phyloP scores from a whole-genome alignment of 83 land plant species.

The Isoetes engelmannii region DNA sequence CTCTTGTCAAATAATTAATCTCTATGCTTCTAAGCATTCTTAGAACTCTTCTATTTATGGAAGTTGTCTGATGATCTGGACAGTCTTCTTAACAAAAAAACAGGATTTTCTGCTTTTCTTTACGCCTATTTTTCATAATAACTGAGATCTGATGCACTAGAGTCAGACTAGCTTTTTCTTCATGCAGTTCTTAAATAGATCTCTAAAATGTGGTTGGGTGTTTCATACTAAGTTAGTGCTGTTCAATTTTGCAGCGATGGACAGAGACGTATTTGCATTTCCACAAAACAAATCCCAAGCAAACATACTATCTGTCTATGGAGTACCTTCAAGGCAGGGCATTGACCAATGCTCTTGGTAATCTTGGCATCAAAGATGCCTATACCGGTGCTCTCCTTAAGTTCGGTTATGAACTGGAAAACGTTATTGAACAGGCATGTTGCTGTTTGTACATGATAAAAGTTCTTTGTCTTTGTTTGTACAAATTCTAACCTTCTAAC shows the following conservation, averaged over 20 bases:
- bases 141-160: background rate
- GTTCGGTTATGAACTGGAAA: slow-evolving; percentile 80
- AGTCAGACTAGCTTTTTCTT: background rate
- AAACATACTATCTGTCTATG: slow-evolving; percentile 88
- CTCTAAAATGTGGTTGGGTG: background rate
- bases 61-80: background rate
- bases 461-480: background rate
- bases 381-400: slow-evolving; percentile 79
- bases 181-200: background rate
- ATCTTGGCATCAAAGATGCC: slow-evolving; percentile 54
- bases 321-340: slow-evolving; percentile 91
- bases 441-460: slow-evolving; percentile 2
- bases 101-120: background rate
- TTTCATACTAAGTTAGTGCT: no score
- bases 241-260: slow-evolving; percentile 67
- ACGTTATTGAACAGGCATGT: slow-evolving; percentile 72
- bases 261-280: slow-evolving; percentile 74
- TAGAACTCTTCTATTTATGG: slow-evolving; percentile 6
- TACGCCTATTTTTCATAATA: background rate
- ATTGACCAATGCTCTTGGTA: slow-evolving; percentile 83
- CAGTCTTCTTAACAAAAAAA: background rate
- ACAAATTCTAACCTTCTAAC: background rate
- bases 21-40: background rate
- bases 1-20: background rate
- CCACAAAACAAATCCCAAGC: slow-evolving; percentile 75